Percentiles rank a stretch among this genome's conserved stretches.
Conservation (phyloP, 2,329 filamentous ascomycete species). For the Clonostachys byssicola region DNA sequence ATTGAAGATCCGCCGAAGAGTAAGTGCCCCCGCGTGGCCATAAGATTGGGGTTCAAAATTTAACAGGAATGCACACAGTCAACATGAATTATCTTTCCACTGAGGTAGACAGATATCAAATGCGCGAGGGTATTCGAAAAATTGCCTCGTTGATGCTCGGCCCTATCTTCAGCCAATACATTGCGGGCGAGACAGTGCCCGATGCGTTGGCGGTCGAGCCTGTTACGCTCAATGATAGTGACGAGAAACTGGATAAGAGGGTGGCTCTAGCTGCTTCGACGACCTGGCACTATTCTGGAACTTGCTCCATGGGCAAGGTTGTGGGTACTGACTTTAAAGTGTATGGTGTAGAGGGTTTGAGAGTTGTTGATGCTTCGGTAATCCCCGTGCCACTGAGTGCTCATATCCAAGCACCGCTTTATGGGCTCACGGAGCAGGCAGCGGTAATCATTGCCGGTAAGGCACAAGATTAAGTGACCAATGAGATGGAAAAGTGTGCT, state of each 20-base stretch:
- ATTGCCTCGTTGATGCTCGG: slow-evolving; percentile 13
- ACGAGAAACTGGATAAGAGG: slow-evolving; percentile 12
- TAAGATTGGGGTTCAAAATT: slow-evolving; percentile 3
- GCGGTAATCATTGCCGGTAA: slow-evolving; percentile 14
- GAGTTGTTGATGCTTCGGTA: slow-evolving; percentile 26
- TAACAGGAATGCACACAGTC: slow-evolving; percentile 3
- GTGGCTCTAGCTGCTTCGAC: slow-evolving; percentile 22
- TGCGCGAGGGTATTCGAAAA: slow-evolving; percentile 12
- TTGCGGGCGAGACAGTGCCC: slow-evolving; percentile 12
- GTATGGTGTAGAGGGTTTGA: slow-evolving; percentile 26
- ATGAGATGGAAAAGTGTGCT: too few relatives aligned
- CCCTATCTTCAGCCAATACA: slow-evolving; percentile 8
- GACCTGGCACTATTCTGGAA: slow-evolving; percentile 48
- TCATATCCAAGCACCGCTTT: slow-evolving; percentile 22
- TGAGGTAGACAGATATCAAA: slow-evolving; percentile 13
- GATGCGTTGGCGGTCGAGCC: slow-evolving; percentile 7
- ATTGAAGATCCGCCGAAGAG: slow-evolving; percentile 12
- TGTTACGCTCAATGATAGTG: slow-evolving; percentile 7
- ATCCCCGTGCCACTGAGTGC: slow-evolving; percentile 20
- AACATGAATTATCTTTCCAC: slow-evolving; percentile 14
- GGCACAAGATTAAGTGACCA: neutral
- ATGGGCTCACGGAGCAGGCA: slow-evolving; percentile 27
- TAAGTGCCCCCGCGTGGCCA: slow-evolving; percentile 1
- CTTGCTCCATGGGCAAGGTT: slow-evolving; percentile 50
- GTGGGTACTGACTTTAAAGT: slow-evolving; percentile 53